A percentile compares a stretch with the other conserved stretches of the same genome.
Conservation (phyloP, 129 eudicot genomes). For the Solidago caesia region DNA sequence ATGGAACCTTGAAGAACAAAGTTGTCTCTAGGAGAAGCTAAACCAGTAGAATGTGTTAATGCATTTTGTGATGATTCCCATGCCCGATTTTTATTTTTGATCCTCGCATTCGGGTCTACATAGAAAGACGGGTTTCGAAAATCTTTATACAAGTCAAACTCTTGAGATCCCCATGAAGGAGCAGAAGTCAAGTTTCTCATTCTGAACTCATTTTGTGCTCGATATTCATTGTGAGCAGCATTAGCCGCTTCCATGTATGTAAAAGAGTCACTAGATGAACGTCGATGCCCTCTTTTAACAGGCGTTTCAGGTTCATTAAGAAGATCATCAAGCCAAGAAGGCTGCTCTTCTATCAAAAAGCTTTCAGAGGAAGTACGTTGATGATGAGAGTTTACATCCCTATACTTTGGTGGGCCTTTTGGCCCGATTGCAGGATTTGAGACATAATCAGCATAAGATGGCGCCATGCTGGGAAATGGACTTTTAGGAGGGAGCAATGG, state of each 20-base stretch:
- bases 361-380: conserved; percentile 98
- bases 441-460: conserved; percentile 64
- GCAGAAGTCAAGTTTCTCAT: conserved; percentile 43
- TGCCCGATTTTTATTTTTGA: conserved; percentile 49
- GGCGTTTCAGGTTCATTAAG: conserved; percentile 95
- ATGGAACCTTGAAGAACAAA: conserved; percentile 36
- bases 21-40: conserved; percentile 52
- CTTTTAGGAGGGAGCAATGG: conserved; percentile 93
- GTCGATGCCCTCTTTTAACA: conserved; percentile 87
- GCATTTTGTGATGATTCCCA: conserved; percentile 56
- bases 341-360: conserved; percentile 82
- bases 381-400: conserved; percentile 66
- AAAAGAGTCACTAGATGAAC: conserved; percentile 95
- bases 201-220: conserved; percentile 56
- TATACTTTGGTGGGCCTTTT: conserved; percentile 51
- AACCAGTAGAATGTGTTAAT: conserved; percentile 38
- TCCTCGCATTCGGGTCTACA: conserved; percentile 39
- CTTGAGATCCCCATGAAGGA: conserved; percentile 80
- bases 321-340: conserved; percentile 97
- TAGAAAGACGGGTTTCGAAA: conserved; percentile 39
- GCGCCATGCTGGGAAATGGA: conserved; percentile 80
- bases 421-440: conserved; percentile 58
- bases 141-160: conserved; percentile 56
- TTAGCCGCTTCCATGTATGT: conserved; percentile 65
- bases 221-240: conserved; percentile 51